Evolutionary conservation across 2,329 filamentous ascomycete genomes (phyloP), one percentile per base, ranked within the genome.

Genomic region (Zopfia rhizophila): DNA sequence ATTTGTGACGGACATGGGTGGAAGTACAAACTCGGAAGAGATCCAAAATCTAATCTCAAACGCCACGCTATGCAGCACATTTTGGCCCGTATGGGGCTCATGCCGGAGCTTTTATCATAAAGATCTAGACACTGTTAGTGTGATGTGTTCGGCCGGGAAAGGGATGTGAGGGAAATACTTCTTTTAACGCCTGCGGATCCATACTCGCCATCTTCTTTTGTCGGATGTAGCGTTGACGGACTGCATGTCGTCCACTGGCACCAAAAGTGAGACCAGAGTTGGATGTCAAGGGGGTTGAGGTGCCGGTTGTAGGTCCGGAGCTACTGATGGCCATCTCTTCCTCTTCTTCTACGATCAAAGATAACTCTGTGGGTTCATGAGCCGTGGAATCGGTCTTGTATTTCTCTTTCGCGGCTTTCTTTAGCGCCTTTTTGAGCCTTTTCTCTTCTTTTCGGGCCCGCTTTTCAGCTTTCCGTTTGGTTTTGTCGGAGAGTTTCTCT

Each of bases 141-240:
- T 7, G 3, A 4, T 19, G 13, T 7, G n/a, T 14, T n/a, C 12
- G 7, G 12, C 21, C 13, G 3, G 16, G 11, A 8, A 14, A 12
- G 12, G 17, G 5, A 18, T 2, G 5, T 24, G n/a, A 21, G 5
- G n/a, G 25, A 57, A 60, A 39, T 75, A 92, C 89, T 85, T 97
- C 91, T 69, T 92, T 93, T 65, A 97, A 74, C 11, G 91, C 90
- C 64, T 88, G 85, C 36, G 86, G 82, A 70, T 97, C 89, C 76
- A 91, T 82, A 47, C 91, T 82, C 2, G 92, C 91, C 76, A 87
- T 84, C 61, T 85, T 86, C 78, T 97, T 97, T 61, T 94, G 90
- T 45, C 88, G 88, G 63, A 97, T 96, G 71, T 92, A 90, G 49
- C 90, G 82, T 57, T 89, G 85, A 53, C 93, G 80, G 33, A 92